Evolutionary conservation across 2,329 filamentous ascomycete species (phyloP), one percentile per base, ranked within the genome.

Genomic region (Pseudogymnoascus sp.): DNA sequence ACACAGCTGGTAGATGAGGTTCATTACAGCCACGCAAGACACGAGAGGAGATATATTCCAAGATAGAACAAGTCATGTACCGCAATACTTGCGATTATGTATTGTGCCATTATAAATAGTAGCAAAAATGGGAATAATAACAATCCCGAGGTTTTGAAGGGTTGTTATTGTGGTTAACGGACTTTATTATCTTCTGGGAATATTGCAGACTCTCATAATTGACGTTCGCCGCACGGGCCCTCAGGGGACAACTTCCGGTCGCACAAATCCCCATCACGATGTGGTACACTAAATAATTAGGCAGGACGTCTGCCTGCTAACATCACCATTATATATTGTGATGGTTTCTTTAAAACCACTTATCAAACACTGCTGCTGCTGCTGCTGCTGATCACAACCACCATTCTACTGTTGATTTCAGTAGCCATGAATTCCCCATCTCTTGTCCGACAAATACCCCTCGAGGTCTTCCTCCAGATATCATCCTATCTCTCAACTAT

Each of bases 401-500:
- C 44, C 8, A 50, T 50, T 7, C 44, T 6, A 31, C 29, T 13
- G 29, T 21, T 35, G 10, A 54, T 35, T 5, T 17, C 29, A 54
- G n/a, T 17, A 17, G 15, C 47, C 10, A 54, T 54, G 47, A 29
- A 54, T 54, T 54, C 47, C 44, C 41, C 50, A 21, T 60, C 65
- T 21, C 60, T 39, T 2, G 36, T 67, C 58, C 31, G 50, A 9
- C 60, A 62, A 13, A 63, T 67, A 2, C 65, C 65, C 29, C 47
- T 65, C 7, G 65, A 13, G 85, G 71, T 88, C 10, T 75, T 88
- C 1, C 71, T 82, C 11, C 76, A 79, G 15, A 80, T 88, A 64
- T 77, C 81, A 0, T 70, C 71, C 3, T 73, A 77, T 57, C 77
- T 89, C 15, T 74, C 75, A 0, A 88, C 85, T 0, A 60, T 71